Evolutionary conservation across 495 filamentous ascomycete species (phyloP).

Genomic region (Neurospora sp.): DNA sequence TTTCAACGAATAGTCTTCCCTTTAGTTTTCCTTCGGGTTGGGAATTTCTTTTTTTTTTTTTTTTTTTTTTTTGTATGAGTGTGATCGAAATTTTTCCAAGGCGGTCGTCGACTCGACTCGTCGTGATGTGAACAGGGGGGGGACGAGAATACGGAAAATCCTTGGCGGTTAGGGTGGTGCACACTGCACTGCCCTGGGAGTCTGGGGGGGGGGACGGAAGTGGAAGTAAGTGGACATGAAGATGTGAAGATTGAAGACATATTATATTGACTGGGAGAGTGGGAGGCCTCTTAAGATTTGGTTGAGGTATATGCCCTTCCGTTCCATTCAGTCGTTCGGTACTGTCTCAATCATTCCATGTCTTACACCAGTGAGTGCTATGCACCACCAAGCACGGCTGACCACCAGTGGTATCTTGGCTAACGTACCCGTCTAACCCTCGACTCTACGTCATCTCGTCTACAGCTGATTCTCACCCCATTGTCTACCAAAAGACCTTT

Average conservation of each 20-base stretch:
- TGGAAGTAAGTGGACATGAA: neutral
- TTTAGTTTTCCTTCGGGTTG: too few species aligned
- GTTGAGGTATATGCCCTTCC: neutral
- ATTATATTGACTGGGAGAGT: neutral
- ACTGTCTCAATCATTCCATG: neutral
- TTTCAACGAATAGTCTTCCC: too few species aligned
- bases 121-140: neutral
- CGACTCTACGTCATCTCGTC: neutral
- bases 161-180: neutral
- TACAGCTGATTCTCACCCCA: neutral
- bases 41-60: too few species aligned
- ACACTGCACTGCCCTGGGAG: neutral
- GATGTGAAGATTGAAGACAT: neutral
- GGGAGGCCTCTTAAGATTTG: neutral
- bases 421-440: neutral
- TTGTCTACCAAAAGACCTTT: neutral
- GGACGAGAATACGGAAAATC: neutral
- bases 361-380: neutral
- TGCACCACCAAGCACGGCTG: neutral
- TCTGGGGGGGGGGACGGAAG: neutral
- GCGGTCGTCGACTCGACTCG: neutral
- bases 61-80: neutral
- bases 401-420: neutral
- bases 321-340: too few species aligned
- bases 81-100: neutral